Evolutionary conservation across 108 stramenopile genomes (phyloP).

Genomic region (Schizochytrium sp.): DNA sequence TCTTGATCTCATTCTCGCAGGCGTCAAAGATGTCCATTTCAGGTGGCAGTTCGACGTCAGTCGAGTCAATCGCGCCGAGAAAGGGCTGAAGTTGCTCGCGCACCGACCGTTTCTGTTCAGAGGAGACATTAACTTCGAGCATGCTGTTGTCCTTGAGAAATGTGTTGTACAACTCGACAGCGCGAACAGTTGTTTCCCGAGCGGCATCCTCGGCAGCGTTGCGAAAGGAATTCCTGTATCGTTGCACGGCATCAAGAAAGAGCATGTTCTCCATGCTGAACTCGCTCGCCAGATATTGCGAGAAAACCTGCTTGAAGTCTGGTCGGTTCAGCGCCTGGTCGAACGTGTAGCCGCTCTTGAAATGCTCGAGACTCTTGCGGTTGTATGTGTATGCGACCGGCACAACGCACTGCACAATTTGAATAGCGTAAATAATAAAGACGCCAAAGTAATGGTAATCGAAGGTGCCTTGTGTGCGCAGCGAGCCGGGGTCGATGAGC

Average conservation of each 20-base stretch:
- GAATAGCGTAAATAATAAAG: not conserved
- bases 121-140: not conserved
- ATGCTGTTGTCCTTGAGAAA: not conserved
- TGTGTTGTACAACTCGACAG: not conserved
- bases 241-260: conserved; percentile 6
- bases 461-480: not conserved
- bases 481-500: not conserved
- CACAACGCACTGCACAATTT: not conserved
- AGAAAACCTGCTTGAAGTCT: not conserved
- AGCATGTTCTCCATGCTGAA: conserved; percentile 2
- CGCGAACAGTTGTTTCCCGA: not conserved
- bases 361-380: not conserved
- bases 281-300: not conserved
- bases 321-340: not conserved
- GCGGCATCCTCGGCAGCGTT: not conserved
- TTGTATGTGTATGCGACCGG: not conserved
- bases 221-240: not conserved
- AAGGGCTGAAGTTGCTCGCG: not conserved
- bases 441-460: not conserved
- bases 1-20: not conserved
- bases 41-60: not conserved
- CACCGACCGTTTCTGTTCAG: not conserved
- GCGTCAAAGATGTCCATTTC: not conserved
- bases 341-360: not conserved
- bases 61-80: not conserved